Conservation (phyloP, 208 protist species). For the Leishmania amazonensis region DNA sequence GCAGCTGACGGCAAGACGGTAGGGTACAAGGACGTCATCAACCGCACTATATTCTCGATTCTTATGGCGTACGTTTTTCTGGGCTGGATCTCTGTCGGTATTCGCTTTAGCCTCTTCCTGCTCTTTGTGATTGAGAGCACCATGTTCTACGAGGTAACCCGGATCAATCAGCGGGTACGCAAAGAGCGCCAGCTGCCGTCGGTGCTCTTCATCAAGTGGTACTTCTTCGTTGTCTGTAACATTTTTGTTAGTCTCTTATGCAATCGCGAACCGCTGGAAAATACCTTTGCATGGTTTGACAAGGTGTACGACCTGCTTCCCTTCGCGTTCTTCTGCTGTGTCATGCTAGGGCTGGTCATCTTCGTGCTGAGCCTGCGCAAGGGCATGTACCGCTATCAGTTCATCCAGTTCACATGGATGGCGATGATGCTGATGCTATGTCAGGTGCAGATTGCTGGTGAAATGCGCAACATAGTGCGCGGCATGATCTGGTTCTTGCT, state of each 20-base stretch:
- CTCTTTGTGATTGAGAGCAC: constrained; percentile 66
- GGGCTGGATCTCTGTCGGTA: constrained; percentile 71
- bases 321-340: constrained; percentile 65
- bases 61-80: constrained; percentile 90
- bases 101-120: constrained; percentile 66
- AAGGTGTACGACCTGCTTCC: constrained; percentile 53
- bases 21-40: constrained; percentile 74
- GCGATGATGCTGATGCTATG: constrained; percentile 86
- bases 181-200: constrained; percentile 83
- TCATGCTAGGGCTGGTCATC: constrained; percentile 80
- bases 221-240: constrained; percentile 67
- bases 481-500: constrained; percentile 95
- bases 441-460: constrained; percentile 56
- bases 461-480: constrained; percentile 85
- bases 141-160: constrained; percentile 91
- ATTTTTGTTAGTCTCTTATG: constrained; percentile 44
- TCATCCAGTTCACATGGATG: constrained; percentile 91
- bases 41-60: constrained; percentile 84
- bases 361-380: constrained; percentile 89
- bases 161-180: constrained; percentile 77
- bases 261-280: constrained; percentile 58
- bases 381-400: constrained; percentile 92
- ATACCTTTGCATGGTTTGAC: constrained; percentile 58
- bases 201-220: constrained; percentile 77
- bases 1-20: constrained; percentile 34